A percentile compares a stretch with the other conserved stretches of the same genome.
Evolutionary conservation across 2,329 filamentous ascomycete species (phyloP).

Genomic region (Fusarium sp.): DNA sequence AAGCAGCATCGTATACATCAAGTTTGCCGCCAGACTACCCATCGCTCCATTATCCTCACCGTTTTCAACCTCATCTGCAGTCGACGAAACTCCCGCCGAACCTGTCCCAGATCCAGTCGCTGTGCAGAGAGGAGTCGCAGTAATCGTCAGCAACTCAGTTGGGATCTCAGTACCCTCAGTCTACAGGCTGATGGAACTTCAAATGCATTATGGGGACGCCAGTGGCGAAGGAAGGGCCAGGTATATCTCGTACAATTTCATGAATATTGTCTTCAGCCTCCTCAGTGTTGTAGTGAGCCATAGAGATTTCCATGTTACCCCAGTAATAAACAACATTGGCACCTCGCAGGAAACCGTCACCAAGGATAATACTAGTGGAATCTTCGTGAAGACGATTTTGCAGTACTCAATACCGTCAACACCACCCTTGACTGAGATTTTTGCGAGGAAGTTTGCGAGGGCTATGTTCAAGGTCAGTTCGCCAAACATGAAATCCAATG

Average conservation of each 20-base stretch:
- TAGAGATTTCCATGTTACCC: background rate
- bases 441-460: background rate
- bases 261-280: background rate
- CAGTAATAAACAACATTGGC: background rate
- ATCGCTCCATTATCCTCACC: background rate
- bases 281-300: background rate
- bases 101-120: background rate
- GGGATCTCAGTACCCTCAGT: background rate
- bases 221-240: background rate
- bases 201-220: background rate
- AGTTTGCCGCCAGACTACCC: background rate
- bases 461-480: background rate
- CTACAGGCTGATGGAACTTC: background rate
- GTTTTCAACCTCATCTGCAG: background rate
- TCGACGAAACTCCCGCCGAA: background rate
- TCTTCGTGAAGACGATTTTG: background rate
- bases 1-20: background rate
- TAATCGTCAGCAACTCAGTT: background rate
- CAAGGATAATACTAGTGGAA: background rate
- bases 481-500: background rate
- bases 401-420: background rate
- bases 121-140: background rate
- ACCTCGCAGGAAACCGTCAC: background rate
- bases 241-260: background rate
- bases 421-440: background rate